Evolutionary conservation across 345 rosid genomes (phyloP).

Genomic region (Salix brachista): DNA sequence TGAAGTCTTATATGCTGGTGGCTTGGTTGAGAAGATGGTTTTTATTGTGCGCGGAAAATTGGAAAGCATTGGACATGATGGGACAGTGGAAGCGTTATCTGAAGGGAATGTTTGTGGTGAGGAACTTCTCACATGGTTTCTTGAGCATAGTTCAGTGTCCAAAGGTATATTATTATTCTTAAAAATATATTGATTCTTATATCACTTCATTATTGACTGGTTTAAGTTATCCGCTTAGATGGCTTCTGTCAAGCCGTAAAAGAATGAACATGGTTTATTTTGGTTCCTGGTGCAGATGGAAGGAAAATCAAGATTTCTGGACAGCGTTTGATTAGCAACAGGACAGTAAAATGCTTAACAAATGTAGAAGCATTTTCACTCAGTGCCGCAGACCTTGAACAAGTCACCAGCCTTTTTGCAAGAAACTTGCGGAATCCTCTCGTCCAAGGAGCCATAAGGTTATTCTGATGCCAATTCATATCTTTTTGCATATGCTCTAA

Average conservation of each 20-base stretch:
- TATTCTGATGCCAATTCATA: not conserved
- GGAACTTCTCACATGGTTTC: slow-evolving; percentile 89
- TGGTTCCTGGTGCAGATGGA: slow-evolving; percentile 37
- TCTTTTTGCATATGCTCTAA: not conserved
- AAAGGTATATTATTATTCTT: slow-evolving; percentile 38
- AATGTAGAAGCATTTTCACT: slow-evolving; percentile 89
- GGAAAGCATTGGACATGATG: slow-evolving; percentile 63
- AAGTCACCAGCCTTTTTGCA: slow-evolving; percentile 62
- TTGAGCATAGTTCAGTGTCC: slow-evolving; percentile 63
- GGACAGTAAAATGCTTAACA: slow-evolving; percentile 59
- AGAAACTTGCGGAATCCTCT: slow-evolving; percentile 58
- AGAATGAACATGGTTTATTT: not conserved
- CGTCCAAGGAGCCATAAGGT: slow-evolving; percentile 89
- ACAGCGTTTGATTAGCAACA: slow-evolving; percentile 46
- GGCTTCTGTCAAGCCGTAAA: not conserved
- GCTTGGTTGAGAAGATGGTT: slow-evolving; percentile 72
- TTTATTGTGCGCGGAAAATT: slow-evolving; percentile 84
- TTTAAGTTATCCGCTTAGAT: not conserved
- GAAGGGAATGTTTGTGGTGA: slow-evolving; percentile 86
- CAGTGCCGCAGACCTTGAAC: slow-evolving; percentile 74
- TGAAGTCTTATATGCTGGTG: slow-evolving; percentile 48
- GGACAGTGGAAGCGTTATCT: slow-evolving; percentile 34
- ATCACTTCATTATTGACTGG: not conserved
- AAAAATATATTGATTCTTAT: not conserved
- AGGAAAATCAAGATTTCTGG: slow-evolving; percentile 43